Base-by-base conservation (phyloP, 192 early-diverging fungal species). In the Umbelopsis ramanniana region DNA sequence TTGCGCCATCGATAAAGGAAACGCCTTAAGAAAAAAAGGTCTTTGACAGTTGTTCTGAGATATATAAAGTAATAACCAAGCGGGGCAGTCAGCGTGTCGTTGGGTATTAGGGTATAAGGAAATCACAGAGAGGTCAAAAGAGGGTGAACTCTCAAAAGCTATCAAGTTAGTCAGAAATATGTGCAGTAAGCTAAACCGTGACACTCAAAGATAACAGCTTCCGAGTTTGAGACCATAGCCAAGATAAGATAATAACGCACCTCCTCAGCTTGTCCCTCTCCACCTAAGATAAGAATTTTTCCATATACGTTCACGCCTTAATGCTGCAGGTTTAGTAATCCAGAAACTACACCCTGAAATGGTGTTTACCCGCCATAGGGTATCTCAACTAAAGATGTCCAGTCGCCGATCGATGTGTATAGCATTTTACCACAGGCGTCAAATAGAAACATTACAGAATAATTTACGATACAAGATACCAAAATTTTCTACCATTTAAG, bases 171-270 rank as follows among this genome's bases (percentile, higher is more conserved):
- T 29, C 14, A 35, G 57, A 63, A 63, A 63, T 63, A 63, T 63
- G 11, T 14, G 12, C 57, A 12, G 33, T 63, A 63, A 15, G 33
- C 57, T 63, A 35, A 37, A 63, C 15, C 57, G 57, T 63, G 29
- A 63, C 33, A 63, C 57, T 14, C 57, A 63, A 63, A 63, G 57
- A 63, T 63, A 63, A 63, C 57, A 63, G 57, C 33, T 63, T 63
- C 57, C 57, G 57, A 26, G 57, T 63, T 22, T 37, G 33, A 35
- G 57, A 14, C 19, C 33, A 63, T 63, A 33, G 19, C 29, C 57
- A 29, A 37, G 57, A 63, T 63, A 63, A 63, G 57, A 63, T 63
- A 63, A 63, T 38, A 26, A 37, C 8, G 33, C 17, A 26, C 29
- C 33, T 63, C 57, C 48, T 50, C 26, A 63, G n/a, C 33, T 63